Percentiles rank a stretch among this genome's conserved stretches.
Conservation (phyloP, 2,329 filamentous ascomycete genomes). For the Calonectria leucothoes region DNA sequence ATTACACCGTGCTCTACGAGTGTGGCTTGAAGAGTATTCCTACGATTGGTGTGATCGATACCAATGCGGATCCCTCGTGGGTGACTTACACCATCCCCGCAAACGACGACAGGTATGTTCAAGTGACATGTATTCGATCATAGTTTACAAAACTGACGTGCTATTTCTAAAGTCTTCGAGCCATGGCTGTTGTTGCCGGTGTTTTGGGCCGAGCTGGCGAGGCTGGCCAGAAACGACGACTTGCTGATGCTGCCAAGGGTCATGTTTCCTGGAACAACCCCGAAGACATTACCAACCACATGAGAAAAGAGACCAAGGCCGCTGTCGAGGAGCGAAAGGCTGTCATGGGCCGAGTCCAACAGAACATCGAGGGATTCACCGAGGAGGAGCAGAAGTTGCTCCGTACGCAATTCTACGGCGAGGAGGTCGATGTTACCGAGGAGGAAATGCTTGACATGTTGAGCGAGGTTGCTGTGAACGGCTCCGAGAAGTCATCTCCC, state of each 20-base stretch:
- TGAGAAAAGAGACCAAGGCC: conserved; percentile 46
- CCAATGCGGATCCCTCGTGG: conserved; percentile 90
- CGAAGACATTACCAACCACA: conserved; percentile 54
- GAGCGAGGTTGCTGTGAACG: conserved; percentile 39
- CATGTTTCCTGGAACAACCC: conserved; percentile 71
- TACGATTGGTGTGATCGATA: conserved; percentile 95
- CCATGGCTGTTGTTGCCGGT: conserved; percentile 83
- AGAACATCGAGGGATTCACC: conserved; percentile 49
- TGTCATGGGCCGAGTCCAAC: conserved; percentile 51
- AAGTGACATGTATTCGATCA: not conserved
- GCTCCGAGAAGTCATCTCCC: conserved; percentile 23
- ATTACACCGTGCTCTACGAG: conserved; percentile 90
- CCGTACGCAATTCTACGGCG: conserved; percentile 38
- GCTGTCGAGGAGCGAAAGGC: conserved; percentile 48
- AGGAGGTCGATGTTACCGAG: conserved; percentile 46
- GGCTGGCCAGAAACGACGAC: conserved; percentile 76
- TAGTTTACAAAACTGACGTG: conserved; percentile 36
- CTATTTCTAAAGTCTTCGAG: conserved; percentile 72
- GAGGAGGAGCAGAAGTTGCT: conserved; percentile 53
- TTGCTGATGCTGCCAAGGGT: conserved; percentile 71
- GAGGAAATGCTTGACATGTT: conserved; percentile 51
- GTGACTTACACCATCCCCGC: conserved; percentile 97
- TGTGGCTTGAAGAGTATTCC: conserved; percentile 89
- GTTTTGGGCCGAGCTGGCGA: conserved; percentile 88
- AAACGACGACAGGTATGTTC: conserved; percentile 87